phyloP scores from a whole-genome alignment of 352 stramenopile species.

The Phytopythium kandeliae region DNA sequence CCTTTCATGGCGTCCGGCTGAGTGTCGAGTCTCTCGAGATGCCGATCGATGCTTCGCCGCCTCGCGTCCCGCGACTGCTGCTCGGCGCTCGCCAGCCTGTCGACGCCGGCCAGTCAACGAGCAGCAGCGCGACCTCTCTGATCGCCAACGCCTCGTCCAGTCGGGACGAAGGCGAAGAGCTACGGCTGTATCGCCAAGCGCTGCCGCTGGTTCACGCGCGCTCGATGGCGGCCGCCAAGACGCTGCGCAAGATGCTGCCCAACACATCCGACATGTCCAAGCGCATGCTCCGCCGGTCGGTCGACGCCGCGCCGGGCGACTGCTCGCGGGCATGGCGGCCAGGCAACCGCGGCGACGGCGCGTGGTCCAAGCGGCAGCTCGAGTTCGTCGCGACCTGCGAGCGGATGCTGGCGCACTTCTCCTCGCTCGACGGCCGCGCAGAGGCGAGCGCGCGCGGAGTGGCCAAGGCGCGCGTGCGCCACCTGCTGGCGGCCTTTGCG shows the following conservation, averaged over 20 bases:
- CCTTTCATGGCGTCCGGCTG: neutral
- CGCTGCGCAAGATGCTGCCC: conserved; percentile 42
- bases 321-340: neutral
- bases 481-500: conserved; percentile 4
- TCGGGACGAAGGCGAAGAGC: conserved; percentile 5
- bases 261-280: conserved; percentile 32
- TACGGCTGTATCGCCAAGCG: conserved; percentile 47
- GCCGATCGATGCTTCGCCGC: neutral
- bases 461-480: neutral
- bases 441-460: neutral
- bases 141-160: neutral
- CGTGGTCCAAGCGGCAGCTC: conserved; percentile 11
- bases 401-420: conserved; percentile 37
- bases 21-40: neutral
- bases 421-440: neutral
- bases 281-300: conserved; percentile 28
- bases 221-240: conserved; percentile 56
- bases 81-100: neutral
- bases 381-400: conserved; percentile 44
- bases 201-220: conserved; percentile 49
- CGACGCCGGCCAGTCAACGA: neutral
- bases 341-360: neutral
- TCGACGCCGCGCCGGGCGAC: neutral
- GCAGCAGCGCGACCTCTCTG: neutral
- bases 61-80: neutral